Evolutionary conservation across 352 stramenopile species (phyloP).

Genomic region (Phytophthora aleatoria): DNA sequence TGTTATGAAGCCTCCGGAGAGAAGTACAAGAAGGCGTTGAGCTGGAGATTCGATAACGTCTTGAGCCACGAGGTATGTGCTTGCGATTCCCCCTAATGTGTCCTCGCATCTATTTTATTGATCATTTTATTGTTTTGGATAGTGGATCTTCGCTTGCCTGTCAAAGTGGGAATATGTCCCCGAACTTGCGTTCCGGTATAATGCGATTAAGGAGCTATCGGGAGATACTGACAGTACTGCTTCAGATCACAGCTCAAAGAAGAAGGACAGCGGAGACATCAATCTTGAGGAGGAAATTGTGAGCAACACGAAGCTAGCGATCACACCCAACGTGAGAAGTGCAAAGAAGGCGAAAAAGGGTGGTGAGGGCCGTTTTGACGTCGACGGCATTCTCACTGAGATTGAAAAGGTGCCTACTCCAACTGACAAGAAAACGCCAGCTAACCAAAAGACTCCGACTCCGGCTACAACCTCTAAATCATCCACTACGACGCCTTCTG

Average conservation of each 20-base stretch:
- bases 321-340: slow-evolving; percentile 30
- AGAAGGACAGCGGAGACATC: slow-evolving; percentile 27
- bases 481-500: slow-evolving; percentile 10
- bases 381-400: slow-evolving; percentile 60
- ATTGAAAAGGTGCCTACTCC: slow-evolving; percentile 57
- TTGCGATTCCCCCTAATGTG: not conserved
- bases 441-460: slow-evolving; percentile 15
- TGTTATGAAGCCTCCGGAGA: slow-evolving; percentile 80
- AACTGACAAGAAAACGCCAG: slow-evolving; percentile 33
- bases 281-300: slow-evolving; percentile 26
- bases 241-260: slow-evolving; percentile 28
- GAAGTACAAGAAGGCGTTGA: slow-evolving; percentile 87
- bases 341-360: slow-evolving; percentile 34
- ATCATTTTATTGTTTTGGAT: slow-evolving; percentile 10
- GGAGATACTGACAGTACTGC: slow-evolving; percentile 32
- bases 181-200: slow-evolving; percentile 59
- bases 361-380: slow-evolving; percentile 50
- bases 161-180: slow-evolving; percentile 65
- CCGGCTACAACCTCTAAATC: slow-evolving; percentile 13
- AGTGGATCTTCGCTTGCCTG: slow-evolving; percentile 85
- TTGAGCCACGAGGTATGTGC: slow-evolving; percentile 74
- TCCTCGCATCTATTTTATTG: not conserved
- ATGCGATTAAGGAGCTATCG: slow-evolving; percentile 24
- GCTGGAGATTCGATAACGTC: slow-evolving; percentile 83
- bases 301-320: slow-evolving; percentile 31